Conservation (phyloP, 768 basidiomycete genomes). For the Cystofilobasidium ferigula region DNA sequence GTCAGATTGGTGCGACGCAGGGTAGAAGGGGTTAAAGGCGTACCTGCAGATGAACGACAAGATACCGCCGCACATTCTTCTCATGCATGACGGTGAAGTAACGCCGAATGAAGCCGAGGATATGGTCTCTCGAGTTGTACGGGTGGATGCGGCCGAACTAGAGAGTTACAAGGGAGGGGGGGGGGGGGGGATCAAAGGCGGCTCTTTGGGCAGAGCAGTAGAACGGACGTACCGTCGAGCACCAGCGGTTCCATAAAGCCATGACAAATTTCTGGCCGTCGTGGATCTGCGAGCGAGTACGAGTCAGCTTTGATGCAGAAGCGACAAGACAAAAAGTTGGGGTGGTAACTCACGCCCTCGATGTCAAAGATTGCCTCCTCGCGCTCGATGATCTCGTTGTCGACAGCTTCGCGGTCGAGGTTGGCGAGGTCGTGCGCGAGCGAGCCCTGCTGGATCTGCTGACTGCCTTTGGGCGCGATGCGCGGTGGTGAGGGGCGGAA, state of each 20-base stretch:
- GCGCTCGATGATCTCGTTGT: slow-evolving; percentile 4
- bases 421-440: not conserved
- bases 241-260: slow-evolving; percentile 13
- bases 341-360: slow-evolving; percentile 11
- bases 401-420: slow-evolving; percentile 1
- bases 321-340: not conserved
- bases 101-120: not conserved
- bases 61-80: not conserved
- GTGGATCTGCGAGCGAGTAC: not conserved
- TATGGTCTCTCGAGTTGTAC: not conserved
- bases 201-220: not conserved
- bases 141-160: slow-evolving; percentile 10
- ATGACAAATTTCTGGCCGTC: slow-evolving; percentile 16
- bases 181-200: too few species aligned
- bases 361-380: slow-evolving; percentile 16
- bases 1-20: too few species aligned
- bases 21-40: not conserved
- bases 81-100: slow-evolving; percentile 2
- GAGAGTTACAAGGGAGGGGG: not conserved
- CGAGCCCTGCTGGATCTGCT: not conserved
- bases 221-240: not conserved
- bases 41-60: slow-evolving; percentile 10
- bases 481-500: not conserved
- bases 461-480: not conserved
- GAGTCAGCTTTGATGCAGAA: not conserved